phyloP scores from a whole-genome alignment of 2,329 filamentous ascomycete species.

The Graphilbum ipis-grandicollis region DNA sequence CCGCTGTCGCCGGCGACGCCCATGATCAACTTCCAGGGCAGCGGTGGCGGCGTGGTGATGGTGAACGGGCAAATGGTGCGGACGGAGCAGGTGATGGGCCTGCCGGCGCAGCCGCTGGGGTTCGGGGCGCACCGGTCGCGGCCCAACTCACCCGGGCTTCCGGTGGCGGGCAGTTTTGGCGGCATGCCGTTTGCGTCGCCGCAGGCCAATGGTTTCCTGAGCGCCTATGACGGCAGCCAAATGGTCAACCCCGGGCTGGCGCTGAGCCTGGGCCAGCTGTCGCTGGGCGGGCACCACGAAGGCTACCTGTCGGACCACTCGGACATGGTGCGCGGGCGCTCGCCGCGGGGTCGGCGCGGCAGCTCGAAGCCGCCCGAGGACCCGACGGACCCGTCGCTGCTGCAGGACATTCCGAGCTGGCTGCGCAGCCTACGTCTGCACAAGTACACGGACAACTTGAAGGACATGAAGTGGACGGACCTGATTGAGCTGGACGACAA shows the following conservation, averaged over 20 bases:
- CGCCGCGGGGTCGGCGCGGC: conserved; percentile 77
- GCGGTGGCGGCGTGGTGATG: conserved; percentile 65
- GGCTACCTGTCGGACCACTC: conserved; percentile 90
- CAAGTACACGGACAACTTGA: conserved; percentile 97
- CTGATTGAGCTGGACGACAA: conserved; percentile 84
- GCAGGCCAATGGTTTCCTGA: conserved; percentile 86
- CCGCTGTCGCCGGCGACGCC: conserved; percentile 49
- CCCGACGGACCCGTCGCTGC: conserved; percentile 73
- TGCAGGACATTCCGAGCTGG: conserved; percentile 95
- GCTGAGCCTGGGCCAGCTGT: conserved; percentile 45
- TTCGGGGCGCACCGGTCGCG: conserved; percentile 61
- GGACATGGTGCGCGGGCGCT: conserved; percentile 77
- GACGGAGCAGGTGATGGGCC: conserved; percentile 66
- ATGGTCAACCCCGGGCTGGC: conserved; percentile 43
- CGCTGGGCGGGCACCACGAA: conserved; percentile 52
- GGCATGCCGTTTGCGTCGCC: conserved; percentile 64
- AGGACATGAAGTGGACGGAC: conserved; percentile 94
- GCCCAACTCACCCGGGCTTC: conserved; percentile 74
- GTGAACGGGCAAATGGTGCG: conserved; percentile 82
- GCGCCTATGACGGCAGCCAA: conserved; percentile 65
- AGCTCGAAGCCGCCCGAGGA: conserved; percentile 97
- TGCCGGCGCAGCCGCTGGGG: conserved; percentile 44
- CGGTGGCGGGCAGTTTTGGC: conserved; percentile 40
- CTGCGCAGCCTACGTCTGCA: conserved; percentile 84
- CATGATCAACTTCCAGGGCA: conserved; percentile 44